Evolutionary conservation across 2,329 filamentous ascomycete genomes (phyloP).

Genomic region (Monascus ruber): DNA sequence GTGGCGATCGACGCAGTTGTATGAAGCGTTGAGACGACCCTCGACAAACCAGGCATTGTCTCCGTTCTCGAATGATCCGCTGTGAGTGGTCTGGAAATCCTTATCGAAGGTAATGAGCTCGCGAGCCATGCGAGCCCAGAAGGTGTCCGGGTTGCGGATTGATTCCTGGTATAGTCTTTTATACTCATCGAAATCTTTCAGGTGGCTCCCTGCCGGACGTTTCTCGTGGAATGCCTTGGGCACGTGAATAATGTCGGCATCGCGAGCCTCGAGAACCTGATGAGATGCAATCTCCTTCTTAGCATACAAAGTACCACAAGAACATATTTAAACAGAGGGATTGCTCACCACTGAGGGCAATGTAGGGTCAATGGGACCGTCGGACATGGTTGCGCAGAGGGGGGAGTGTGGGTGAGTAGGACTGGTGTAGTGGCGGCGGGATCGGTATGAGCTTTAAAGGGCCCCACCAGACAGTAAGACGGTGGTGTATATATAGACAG

Average conservation of each 20-base stretch:
- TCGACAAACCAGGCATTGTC: conserved; percentile 93
- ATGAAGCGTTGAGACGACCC: conserved; percentile 86
- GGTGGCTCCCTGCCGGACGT: conserved; percentile 49
- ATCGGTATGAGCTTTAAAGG: too few species aligned
- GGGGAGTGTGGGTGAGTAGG: too few species aligned
- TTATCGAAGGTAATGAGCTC: conserved; percentile 82
- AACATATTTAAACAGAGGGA: neutral
- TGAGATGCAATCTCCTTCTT: neutral
- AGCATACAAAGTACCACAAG: neutral
- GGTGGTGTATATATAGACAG: too few species aligned
- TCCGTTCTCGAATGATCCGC: conserved; percentile 63
- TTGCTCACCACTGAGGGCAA: conserved; percentile 31
- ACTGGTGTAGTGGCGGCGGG: too few species aligned
- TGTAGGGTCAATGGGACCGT: conserved; percentile 20
- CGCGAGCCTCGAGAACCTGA: conserved; percentile 36
- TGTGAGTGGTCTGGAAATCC: conserved; percentile 83
- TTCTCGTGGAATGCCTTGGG: conserved; percentile 47
- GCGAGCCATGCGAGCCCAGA: conserved; percentile 78
- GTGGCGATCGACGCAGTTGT: conserved; percentile 95
- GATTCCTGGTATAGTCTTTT: conserved; percentile 64
- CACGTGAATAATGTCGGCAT: conserved; percentile 43
- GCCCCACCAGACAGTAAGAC: too few species aligned
- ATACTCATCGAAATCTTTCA: conserved; percentile 51
- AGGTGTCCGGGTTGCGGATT: conserved; percentile 76
- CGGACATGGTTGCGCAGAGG: conserved; percentile 22